A percentile compares a stretch with the other conserved stretches of the same genome.
These are phyloP conservation scores for Pinus taeda DNA, from an alignment of 75 land plant genomes.

Conservation along the genomic window DNA sequence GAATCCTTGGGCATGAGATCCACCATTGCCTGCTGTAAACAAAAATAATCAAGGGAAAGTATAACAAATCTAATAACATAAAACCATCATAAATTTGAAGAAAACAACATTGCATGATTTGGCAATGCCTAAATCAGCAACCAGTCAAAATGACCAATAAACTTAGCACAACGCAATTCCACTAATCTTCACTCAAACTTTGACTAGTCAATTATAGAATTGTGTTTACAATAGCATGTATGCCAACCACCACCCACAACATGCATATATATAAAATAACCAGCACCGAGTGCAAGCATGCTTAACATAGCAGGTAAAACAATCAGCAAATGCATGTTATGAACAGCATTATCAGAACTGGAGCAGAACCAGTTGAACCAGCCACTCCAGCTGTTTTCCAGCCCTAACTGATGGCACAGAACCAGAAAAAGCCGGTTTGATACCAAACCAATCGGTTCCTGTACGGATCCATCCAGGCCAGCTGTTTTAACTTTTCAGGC, in stretches of 20 bases:
- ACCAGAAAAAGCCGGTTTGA: too few species aligned
- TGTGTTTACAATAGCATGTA: not conserved
- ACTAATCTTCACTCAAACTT: not conserved
- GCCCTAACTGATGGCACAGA: too few species aligned
- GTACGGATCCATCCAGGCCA: too few species aligned
- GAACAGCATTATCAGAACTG: too few species aligned
- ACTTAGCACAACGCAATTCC: not conserved
- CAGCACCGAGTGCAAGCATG: not conserved
- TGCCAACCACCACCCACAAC: not conserved
- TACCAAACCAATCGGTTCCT: too few species aligned
- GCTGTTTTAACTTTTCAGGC: too few species aligned
- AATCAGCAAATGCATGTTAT: not conserved
- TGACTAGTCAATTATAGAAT: not conserved
- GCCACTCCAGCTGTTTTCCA: too few species aligned
- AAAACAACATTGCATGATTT: too few species aligned
- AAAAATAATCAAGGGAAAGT: not conserved
- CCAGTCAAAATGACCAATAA: not conserved
- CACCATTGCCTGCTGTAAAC: conserved; percentile 7
- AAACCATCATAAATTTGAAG: too few species aligned
- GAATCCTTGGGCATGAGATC: conserved; percentile 35
- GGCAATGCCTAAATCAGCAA: not conserved
- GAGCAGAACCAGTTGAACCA: too few species aligned
- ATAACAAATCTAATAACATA: not conserved
- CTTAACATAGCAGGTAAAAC: not conserved
- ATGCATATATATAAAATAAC: not conserved